Percentiles rank a stretch among this genome's conserved stretches.
Evolutionary conservation across 2,329 filamentous ascomycete species (phyloP).

Genomic region (Colletotrichum simmondsii): DNA sequence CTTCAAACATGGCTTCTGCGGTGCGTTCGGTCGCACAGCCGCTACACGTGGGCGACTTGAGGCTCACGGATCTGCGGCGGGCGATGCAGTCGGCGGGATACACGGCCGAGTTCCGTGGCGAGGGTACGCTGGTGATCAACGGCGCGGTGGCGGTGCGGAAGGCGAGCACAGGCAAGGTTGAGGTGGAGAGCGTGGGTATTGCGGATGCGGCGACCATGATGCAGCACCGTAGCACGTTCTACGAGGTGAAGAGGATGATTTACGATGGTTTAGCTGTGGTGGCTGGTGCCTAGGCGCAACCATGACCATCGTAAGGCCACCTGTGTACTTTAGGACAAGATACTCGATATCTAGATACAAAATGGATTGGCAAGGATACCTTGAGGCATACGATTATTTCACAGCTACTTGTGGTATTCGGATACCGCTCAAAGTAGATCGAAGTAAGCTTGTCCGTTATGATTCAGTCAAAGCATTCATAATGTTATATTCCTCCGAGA

Average conservation of each 20-base stretch:
- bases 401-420: too few species aligned
- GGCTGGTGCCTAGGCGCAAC: conserved; percentile 50
- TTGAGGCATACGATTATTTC: neutral
- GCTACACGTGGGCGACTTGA: conserved; percentile 92
- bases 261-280: conserved; percentile 96
- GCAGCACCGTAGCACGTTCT: conserved; percentile 75
- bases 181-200: conserved; percentile 81
- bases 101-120: conserved; percentile 90
- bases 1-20: conserved; percentile 72
- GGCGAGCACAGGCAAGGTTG: conserved; percentile 85
- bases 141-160: conserved; percentile 90
- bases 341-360: neutral
- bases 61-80: conserved; percentile 87
- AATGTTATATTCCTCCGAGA: too few species aligned
- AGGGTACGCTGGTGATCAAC: conserved; percentile 91
- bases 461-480: too few species aligned
- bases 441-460: too few species aligned
- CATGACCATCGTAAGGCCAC: neutral
- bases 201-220: conserved; percentile 51
- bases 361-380: neutral
- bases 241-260: conserved; percentile 88
- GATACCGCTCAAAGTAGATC: too few species aligned
- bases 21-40: conserved; percentile 84
- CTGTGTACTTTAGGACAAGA: neutral
- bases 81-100: conserved; percentile 86